These are phyloP conservation scores for Ascoidea rubescens DNA, from an alignment of 805 yeast species.

Conservation along the genomic window DNA sequence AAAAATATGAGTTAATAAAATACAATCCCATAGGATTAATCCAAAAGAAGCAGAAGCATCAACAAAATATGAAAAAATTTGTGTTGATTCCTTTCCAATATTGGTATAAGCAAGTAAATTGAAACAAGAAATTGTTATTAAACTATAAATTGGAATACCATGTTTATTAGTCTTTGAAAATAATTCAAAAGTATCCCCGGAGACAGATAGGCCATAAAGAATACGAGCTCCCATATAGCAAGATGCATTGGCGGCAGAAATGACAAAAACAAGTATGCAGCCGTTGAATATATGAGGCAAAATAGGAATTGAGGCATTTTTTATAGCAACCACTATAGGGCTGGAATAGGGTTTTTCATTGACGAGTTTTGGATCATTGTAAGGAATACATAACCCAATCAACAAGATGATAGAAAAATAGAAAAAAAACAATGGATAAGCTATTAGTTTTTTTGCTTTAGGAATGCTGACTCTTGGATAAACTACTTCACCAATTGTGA, in stretches of 20 bases:
- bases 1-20: constrained; percentile 31
- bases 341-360: constrained; percentile 27
- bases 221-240: constrained; percentile 30
- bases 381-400: constrained; percentile 44
- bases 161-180: constrained; percentile 24
- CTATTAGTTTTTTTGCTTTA: constrained; percentile 36
- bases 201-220: constrained; percentile 28
- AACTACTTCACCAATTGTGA: constrained; percentile 32
- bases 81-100: constrained; percentile 21
- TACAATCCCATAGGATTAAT: constrained; percentile 31
- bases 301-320: constrained; percentile 32
- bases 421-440: constrained; percentile 38
- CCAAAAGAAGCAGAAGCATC: constrained; percentile 32
- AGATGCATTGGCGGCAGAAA: constrained; percentile 26
- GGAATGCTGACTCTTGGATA: constrained; percentile 36
- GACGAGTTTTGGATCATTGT: constrained; percentile 25
- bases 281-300: constrained; percentile 35
- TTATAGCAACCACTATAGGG: constrained; percentile 35
- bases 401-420: constrained; percentile 39
- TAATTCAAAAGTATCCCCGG: constrained; percentile 29
- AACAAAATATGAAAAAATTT: constrained; percentile 27
- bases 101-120: constrained; percentile 30
- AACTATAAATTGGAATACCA: constrained; percentile 32
- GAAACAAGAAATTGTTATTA: constrained; percentile 23
- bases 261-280: constrained; percentile 31